Percentiles rank a stretch among this genome's conserved stretches.
phyloP scores from a whole-genome alignment of 2,329 filamentous ascomycete genomes.

The Fusarium newnesense region DNA sequence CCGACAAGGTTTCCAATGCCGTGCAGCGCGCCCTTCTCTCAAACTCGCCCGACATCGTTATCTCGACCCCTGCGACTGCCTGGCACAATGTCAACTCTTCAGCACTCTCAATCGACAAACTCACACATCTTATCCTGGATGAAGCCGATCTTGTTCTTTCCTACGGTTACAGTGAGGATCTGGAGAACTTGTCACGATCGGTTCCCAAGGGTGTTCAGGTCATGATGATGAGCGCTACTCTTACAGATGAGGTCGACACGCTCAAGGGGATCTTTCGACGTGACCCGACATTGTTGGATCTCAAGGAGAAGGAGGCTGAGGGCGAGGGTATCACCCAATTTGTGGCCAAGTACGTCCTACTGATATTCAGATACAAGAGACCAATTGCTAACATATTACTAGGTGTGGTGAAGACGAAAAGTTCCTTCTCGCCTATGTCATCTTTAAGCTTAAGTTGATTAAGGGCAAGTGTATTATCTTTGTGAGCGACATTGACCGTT shows the following conservation, averaged over 20 bases:
- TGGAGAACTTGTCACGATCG: slow-evolving; percentile 80
- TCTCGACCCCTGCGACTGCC: slow-evolving; percentile 89
- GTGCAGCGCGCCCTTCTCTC: slow-evolving; percentile 89
- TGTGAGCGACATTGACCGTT: slow-evolving; percentile 85
- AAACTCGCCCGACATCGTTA: slow-evolving; percentile 86
- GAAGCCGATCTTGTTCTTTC: slow-evolving; percentile 94
- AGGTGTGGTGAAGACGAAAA: slow-evolving; percentile 97
- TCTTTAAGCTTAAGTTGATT: slow-evolving; percentile 93
- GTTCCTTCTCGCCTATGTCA: slow-evolving; percentile 90
- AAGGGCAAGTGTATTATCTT: slow-evolving; percentile 84
- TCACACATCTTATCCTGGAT: slow-evolving; percentile 87
- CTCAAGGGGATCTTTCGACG: slow-evolving; percentile 87
- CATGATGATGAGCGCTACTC: slow-evolving; percentile 91
- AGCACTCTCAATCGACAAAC: slow-evolving; percentile 74
- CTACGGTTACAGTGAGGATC: slow-evolving; percentile 92
- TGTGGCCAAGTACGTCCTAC: slow-evolving; percentile 73
- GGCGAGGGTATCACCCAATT: slow-evolving; percentile 85
- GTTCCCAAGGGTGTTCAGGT: slow-evolving; percentile 90
- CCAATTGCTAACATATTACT: slow-evolving; percentile 20
- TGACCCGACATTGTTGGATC: slow-evolving; percentile 80
- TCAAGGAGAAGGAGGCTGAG: slow-evolving; percentile 84
- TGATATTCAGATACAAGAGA: not conserved
- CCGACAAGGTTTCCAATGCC: slow-evolving; percentile 87
- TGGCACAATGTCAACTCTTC: slow-evolving; percentile 75
- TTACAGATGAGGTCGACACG: slow-evolving; percentile 87